Evolutionary conservation across 2,329 filamentous ascomycete species (phyloP).

Genomic region (Aspergillus brasiliensis): DNA sequence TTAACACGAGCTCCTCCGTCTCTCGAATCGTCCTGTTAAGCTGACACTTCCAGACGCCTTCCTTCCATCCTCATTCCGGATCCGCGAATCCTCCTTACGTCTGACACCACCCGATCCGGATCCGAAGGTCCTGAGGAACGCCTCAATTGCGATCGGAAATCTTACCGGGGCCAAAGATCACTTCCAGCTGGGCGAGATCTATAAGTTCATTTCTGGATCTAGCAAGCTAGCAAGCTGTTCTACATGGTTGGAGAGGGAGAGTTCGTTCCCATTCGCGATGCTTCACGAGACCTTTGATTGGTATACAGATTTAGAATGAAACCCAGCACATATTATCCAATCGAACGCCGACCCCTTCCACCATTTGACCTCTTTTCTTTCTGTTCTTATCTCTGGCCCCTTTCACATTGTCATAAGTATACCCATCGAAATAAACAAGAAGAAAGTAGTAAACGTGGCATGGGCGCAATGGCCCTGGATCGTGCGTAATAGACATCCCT

Average conservation of each 20-base stretch:
- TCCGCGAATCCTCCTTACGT: neutral
- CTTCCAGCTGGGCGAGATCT: too few species aligned
- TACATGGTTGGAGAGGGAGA: neutral
- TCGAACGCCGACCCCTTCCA: conserved; percentile 12
- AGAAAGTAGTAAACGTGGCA: neutral
- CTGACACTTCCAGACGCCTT: neutral
- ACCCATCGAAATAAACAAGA: neutral
- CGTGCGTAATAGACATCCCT: conserved; percentile 9
- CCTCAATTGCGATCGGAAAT: too few species aligned
- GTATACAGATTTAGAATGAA: neutral
- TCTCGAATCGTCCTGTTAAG: neutral
- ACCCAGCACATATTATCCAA: neutral
- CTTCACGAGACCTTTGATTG: neutral
- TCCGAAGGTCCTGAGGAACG: neutral
- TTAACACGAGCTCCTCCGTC: neutral
- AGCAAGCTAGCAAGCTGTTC: too few species aligned
- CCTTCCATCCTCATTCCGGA: neutral
- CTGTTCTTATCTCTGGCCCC: neutral
- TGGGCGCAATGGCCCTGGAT: neutral
- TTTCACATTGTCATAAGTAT: conserved; percentile 8
- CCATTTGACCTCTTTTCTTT: too few species aligned
- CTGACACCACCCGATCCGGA: neutral
- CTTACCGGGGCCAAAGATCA: too few species aligned
- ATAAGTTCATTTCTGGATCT: too few species aligned
- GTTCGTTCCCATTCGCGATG: neutral